Conservation (phyloP, 768 basidiomycete species). For the Termitomyces sp. region DNA sequence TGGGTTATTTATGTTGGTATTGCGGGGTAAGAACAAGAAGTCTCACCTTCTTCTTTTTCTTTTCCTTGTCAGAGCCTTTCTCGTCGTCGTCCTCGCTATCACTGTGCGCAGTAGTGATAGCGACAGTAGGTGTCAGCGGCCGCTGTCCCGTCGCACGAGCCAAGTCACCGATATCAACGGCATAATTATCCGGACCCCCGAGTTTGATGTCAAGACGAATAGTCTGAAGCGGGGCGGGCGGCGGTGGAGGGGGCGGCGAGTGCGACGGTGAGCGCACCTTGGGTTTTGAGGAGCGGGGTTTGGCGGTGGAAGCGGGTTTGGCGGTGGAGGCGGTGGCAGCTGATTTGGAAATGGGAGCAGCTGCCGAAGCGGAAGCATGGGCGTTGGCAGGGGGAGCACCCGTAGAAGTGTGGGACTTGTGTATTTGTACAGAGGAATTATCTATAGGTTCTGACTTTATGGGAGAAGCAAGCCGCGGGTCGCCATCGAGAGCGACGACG, state of each 20-base stretch:
- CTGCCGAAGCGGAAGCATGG: background rate
- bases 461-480: background rate
- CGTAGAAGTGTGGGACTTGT: background rate
- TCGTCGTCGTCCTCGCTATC: constrained; percentile 48
- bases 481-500: background rate
- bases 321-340: background rate
- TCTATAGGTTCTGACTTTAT: background rate
- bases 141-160: constrained; percentile 58
- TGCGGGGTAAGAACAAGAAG: background rate
- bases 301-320: constrained; percentile 25
- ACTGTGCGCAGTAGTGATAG: constrained; percentile 33
- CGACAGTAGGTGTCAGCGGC: constrained; percentile 20
- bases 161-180: constrained; percentile 51
- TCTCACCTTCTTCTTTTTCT: constrained; percentile 31
- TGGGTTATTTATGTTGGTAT: background rate
- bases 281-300: constrained; percentile 49
- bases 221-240: constrained; percentile 47
- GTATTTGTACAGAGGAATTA: background rate
- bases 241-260: constrained; percentile 32
- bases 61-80: constrained; percentile 20
- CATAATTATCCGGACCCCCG: constrained; percentile 63
- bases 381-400: background rate
- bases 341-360: constrained; percentile 10
- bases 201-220: constrained; percentile 58
- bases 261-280: constrained; percentile 21